Percentiles rank a stretch among this genome's conserved stretches.
These are phyloP conservation scores for Fistulifera pelliculosa DNA, from an alignment of 108 stramenopile species.

Conservation along the genomic window DNA sequence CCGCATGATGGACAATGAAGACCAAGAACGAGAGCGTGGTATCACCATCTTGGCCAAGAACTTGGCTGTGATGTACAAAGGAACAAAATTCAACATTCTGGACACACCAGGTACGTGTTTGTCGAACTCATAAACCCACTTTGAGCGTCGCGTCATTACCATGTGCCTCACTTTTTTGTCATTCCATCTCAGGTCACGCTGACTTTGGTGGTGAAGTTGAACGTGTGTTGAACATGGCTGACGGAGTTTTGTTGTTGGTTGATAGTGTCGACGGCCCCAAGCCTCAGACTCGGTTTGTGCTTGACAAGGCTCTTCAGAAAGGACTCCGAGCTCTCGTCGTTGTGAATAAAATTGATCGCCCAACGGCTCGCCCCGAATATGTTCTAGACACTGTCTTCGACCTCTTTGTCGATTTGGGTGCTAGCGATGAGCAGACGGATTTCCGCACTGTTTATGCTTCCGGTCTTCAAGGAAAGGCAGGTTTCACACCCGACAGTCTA, in stretches of 20 bases:
- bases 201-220: constrained; percentile 99
- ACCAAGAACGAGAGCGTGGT: constrained; percentile 97
- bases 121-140: background rate
- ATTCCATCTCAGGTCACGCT: constrained; percentile 60
- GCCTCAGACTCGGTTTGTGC: constrained; percentile 96
- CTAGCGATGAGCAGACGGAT: constrained; percentile 96
- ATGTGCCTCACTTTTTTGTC: background rate
- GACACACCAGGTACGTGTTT: constrained; percentile 86
- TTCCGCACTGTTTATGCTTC: constrained; percentile 94
- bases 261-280: constrained; percentile 98
- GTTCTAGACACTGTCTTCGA: constrained; percentile 98
- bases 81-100: constrained; percentile 94
- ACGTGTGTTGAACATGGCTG: constrained; percentile 96
- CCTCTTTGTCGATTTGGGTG: constrained; percentile 93
- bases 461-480: constrained; percentile 86
- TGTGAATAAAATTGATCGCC: constrained; percentile 99
- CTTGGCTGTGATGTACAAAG: constrained; percentile 88
- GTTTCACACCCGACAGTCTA: constrained; percentile 69
- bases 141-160: background rate
- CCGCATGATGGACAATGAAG: constrained; percentile 96
- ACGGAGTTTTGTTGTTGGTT: constrained; percentile 95
- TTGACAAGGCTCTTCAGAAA: constrained; percentile 92
- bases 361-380: constrained; percentile 91
- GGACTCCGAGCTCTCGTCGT: constrained; percentile 94
- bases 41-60: constrained; percentile 99